phyloP scores from a whole-genome alignment of 257 asterid genomes.

The Eucommia ulmoides region DNA sequence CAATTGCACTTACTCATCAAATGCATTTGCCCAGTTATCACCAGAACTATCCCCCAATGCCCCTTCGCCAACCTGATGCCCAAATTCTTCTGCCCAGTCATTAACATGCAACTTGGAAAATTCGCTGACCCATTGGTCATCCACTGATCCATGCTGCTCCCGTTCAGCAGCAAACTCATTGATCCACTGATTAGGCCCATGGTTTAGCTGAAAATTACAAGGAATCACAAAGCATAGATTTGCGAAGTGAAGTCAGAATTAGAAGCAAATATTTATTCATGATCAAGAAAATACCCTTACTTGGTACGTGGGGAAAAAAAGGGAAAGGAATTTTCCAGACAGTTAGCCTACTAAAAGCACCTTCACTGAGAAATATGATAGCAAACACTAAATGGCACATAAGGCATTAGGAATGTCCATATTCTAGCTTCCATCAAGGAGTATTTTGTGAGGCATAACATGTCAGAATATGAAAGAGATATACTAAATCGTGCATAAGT shows the following conservation, averaged over 20 bases:
- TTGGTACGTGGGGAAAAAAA: too few species aligned
- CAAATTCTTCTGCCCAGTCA: conserved; percentile 95
- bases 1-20: conserved; percentile 72
- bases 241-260: neutral
- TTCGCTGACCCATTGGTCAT: conserved; percentile 83
- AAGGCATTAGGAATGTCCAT: too few species aligned
- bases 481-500: too few species aligned
- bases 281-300: neutral
- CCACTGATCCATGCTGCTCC: conserved; percentile 38
- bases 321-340: too few species aligned
- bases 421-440: too few species aligned
- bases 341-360: too few species aligned
- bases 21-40: conserved; percentile 86
- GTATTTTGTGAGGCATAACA: too few species aligned
- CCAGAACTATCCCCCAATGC: conserved; percentile 58
- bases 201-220: conserved; percentile 49
- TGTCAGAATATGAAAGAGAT: too few species aligned
- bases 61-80: conserved; percentile 86
- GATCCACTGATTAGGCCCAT: conserved; percentile 78
- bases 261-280: neutral
- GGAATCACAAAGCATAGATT: neutral
- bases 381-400: too few species aligned
- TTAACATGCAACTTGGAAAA: conserved; percentile 84
- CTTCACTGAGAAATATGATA: too few species aligned
- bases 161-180: conserved; percentile 70